Percentiles rank a stretch among this genome's conserved stretches.
Conservation (phyloP, 805 yeast genomes). For the Brettanomyces nanus region DNA sequence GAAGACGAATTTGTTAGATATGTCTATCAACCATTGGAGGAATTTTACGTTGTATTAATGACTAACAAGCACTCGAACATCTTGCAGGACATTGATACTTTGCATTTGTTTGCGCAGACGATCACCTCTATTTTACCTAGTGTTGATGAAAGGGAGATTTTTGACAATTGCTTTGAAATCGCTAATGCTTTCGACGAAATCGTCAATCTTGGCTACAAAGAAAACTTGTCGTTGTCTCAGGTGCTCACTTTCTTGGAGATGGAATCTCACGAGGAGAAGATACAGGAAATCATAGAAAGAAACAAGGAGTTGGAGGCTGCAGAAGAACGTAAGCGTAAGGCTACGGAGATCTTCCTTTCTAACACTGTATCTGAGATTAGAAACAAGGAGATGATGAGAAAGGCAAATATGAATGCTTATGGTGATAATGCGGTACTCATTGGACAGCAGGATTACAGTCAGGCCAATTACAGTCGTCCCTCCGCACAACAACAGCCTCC, state of each 20-base stretch:
- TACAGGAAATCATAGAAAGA: slow-evolving; percentile 94
- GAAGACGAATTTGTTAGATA: slow-evolving; percentile 90
- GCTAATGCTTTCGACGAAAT: slow-evolving; percentile 92
- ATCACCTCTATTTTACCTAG: slow-evolving; percentile 64
- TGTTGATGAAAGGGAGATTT: slow-evolving; percentile 76
- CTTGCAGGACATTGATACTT: slow-evolving; percentile 87
- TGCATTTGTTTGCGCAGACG: slow-evolving; percentile 76
- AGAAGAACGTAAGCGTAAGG: slow-evolving; percentile 93
- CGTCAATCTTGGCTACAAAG: slow-evolving; percentile 81
- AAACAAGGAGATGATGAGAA: slow-evolving; percentile 54
- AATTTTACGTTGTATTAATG: slow-evolving; percentile 80
- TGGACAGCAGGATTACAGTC: slow-evolving; percentile 1
- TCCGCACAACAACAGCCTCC: slow-evolving; percentile 13
- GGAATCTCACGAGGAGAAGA: slow-evolving; percentile 98
- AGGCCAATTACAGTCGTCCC: slow-evolving; percentile 15
- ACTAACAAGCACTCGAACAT: slow-evolving; percentile 90
- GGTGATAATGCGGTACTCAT: not conserved
- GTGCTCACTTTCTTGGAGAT: slow-evolving; percentile 85
- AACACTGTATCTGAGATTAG: slow-evolving; percentile 2
- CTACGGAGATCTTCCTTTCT: slow-evolving; percentile 72
- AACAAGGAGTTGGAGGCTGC: slow-evolving; percentile 96
- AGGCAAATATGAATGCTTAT: slow-evolving; percentile 26
- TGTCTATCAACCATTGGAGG: slow-evolving; percentile 94
- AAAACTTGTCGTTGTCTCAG: slow-evolving; percentile 73
- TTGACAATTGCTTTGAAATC: slow-evolving; percentile 79